Percentiles rank a stretch among this genome's conserved stretches.
Evolutionary conservation across 768 basidiomycete species (phyloP).

Genomic region (Leccinum barrowsii): DNA sequence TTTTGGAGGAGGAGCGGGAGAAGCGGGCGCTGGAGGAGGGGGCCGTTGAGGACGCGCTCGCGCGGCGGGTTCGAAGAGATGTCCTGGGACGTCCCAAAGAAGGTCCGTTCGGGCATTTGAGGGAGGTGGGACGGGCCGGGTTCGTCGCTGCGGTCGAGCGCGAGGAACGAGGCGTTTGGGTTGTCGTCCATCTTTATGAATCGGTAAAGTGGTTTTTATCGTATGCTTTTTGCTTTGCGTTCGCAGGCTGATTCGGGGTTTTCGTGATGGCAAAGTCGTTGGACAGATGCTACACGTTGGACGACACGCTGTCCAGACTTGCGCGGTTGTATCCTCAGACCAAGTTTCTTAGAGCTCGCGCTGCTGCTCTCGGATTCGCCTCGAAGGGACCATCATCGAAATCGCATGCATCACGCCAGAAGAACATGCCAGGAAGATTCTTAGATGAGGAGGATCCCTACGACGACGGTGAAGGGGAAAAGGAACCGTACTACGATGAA

Average conservation of each 20-base stretch:
- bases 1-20: conserved; percentile 71
- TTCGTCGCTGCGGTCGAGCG: conserved; percentile 74
- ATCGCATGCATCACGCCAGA: conserved; percentile 6
- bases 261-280: conserved; percentile 47
- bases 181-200: conserved; percentile 84
- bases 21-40: conserved; percentile 41
- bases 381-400: conserved; percentile 29
- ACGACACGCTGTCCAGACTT: conserved; percentile 62
- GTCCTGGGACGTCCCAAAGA: conserved; percentile 47
- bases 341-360: conserved; percentile 82
- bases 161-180: conserved; percentile 68
- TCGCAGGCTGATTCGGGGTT: conserved; percentile 2
- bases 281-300: conserved; percentile 69
- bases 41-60: background rate
- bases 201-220: conserved; percentile 46
- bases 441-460: conserved; percentile 44
- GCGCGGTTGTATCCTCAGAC: conserved; percentile 68
- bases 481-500: conserved; percentile 33
- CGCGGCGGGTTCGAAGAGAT: conserved; percentile 31
- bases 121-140: conserved; percentile 74
- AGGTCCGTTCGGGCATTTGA: conserved; percentile 70
- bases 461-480: conserved; percentile 33
- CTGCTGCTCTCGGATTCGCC: conserved; percentile 72
- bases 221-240: background rate
- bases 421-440: conserved; percentile 31